phyloP scores from a whole-genome alignment of 495 filamentous ascomycete species.

The Penicillium pulvis region DNA sequence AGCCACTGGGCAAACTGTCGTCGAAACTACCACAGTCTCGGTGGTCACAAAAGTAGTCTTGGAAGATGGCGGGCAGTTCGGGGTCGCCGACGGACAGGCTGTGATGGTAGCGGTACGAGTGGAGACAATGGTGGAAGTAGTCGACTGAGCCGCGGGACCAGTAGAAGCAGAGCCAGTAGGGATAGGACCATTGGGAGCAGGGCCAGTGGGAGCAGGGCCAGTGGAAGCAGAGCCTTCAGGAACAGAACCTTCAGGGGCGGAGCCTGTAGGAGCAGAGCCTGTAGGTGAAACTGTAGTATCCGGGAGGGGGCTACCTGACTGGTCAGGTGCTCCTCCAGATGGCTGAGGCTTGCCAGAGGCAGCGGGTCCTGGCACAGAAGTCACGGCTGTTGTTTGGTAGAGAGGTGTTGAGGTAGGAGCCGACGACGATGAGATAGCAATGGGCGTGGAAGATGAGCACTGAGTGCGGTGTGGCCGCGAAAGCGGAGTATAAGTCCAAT shows the following conservation, averaged over 20 bases:
- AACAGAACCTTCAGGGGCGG: too few relatives aligned
- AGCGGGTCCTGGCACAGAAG: not conserved
- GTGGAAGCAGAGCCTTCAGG: too few relatives aligned
- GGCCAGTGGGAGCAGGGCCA: too few relatives aligned
- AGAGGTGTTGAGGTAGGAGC: conserved; percentile 5
- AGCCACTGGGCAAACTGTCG: not conserved
- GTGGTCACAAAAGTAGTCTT: not conserved
- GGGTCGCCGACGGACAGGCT: not conserved
- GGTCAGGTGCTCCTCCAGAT: too few relatives aligned
- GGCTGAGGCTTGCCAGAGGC: too few relatives aligned
- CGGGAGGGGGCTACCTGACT: too few relatives aligned
- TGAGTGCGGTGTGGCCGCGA: conserved; percentile 4
- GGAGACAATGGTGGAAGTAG: conserved; percentile 1
- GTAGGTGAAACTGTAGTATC: not conserved
- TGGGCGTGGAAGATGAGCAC: conserved; percentile 8
- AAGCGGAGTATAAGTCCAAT: conserved; percentile 1
- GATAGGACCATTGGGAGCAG: too few relatives aligned
- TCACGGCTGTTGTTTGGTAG: not conserved
- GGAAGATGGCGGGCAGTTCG: not conserved
- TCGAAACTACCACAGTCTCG: not conserved
- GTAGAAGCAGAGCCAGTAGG: not conserved
- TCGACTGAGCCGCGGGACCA: not conserved
- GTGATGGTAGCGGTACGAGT: conserved; percentile 3
- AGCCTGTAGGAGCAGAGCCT: not conserved
- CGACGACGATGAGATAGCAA: conserved; percentile 2